Evolutionary conservation across 352 stramenopile genomes (phyloP), one percentile per base, ranked within the genome.

Genomic region (Pythium aphanidermatum): DNA sequence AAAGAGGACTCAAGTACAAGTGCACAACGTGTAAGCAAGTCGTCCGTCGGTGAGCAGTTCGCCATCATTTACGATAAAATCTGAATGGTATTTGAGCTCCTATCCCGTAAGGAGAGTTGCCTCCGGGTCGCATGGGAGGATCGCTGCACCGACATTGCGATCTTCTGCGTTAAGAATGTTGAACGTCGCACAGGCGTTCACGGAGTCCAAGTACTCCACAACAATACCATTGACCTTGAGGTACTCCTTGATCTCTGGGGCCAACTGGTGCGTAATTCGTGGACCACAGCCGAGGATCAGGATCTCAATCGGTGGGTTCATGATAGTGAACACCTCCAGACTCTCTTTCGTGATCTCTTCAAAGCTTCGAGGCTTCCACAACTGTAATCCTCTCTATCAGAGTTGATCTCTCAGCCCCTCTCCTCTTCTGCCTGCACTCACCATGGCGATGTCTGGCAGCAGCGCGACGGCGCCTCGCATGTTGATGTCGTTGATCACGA

Each of bases 101-200:
- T 45, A 45, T 12, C 34, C 40, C 2, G 38, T 45, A 14, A 49
- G 27, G n/a, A 29, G 24, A 5, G 29, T 43, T 5, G 63, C 63
- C 25, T 83, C 44, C n/a, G 75, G 51, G 30, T 88, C 74, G 46
- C 61, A 71, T 3, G 83, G 80, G 10, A 95, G 50, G 40, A 95
- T 71, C n/a, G 79, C 82, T 10, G 79, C 83, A 6, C 68, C 83
- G 17, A 95, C 72, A 33, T 75, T 67, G 48, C 83, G 77, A 56
- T 92, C 83, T 48, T 95, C 82, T n/a, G 80, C 80, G 64, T 92
- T 95, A n/a, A 95, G 62, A 53, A 95, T 87, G 51, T 95, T 95
- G 60, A 93, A 95, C n/a, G 82, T 95, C 33, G 82, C 78, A 42
- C 83, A 91, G 10, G 83, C 82, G 46, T 92, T 91, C 34, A 71